Conservation (phyloP, 352 stramenopile genomes). For the Phytopythium boreale region DNA sequence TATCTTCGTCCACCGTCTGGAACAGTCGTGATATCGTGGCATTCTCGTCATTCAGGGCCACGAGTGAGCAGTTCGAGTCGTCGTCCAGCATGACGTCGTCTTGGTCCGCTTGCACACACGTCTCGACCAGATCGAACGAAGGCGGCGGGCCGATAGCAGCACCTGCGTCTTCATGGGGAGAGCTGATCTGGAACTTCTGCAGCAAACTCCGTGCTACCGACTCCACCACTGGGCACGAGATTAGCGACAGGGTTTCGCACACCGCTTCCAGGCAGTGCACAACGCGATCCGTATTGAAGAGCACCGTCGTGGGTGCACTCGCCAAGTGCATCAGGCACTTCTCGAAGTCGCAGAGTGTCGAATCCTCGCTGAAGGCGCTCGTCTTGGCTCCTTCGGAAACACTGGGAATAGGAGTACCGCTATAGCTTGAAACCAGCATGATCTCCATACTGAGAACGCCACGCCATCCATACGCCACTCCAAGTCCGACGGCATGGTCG, state of each 20-base stretch:
- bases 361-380: conserved; percentile 6
- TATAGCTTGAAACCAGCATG: conserved; percentile 34
- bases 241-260: conserved; percentile 49
- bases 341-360: conserved; percentile 29
- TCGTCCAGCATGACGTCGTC: background rate
- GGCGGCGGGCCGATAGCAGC: conserved; percentile 15
- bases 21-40: conserved; percentile 8
- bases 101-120: conserved; percentile 5
- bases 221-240: conserved; percentile 48
- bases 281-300: conserved; percentile 30
- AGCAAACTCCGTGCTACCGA: conserved; percentile 32
- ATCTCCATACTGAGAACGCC: conserved; percentile 61
- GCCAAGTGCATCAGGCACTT: conserved; percentile 38
- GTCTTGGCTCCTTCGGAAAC: background rate
- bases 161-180: background rate
- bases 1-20: conserved; percentile 32
- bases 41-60: background rate
- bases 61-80: background rate
- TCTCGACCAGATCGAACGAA: conserved; percentile 22
- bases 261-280: conserved; percentile 46
- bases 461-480: conserved; percentile 55
- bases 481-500: conserved; percentile 23
- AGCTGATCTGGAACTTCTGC: conserved; percentile 16
- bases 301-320: conserved; percentile 7
- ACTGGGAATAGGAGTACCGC: background rate